phyloP scores from a whole-genome alignment of 768 basidiomycete species.

The Pleurotus tuber-regium region DNA sequence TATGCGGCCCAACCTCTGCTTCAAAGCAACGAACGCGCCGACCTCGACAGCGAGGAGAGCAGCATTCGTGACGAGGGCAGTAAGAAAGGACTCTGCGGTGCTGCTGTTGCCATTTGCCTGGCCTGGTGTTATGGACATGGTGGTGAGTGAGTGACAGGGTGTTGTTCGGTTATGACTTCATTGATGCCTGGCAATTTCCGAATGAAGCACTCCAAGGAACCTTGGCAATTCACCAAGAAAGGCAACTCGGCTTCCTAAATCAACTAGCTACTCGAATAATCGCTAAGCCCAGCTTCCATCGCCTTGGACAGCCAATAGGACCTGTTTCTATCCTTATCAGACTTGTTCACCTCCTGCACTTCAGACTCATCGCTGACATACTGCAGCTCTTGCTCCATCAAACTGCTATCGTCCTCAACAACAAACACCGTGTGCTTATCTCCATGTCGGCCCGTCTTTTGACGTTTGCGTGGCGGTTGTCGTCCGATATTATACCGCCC shows the following conservation, averaged over 20 bases:
- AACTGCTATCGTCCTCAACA: constrained; percentile 42
- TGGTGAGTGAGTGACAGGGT: not conserved
- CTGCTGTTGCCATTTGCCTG: constrained; percentile 28
- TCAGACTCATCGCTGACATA: constrained; percentile 13
- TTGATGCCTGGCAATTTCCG: no score
- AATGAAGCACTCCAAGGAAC: no score
- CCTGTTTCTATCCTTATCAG: constrained; percentile 36
- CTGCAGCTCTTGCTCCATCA: constrained; percentile 23
- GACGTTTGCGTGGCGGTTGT: constrained; percentile 43
- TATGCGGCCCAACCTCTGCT: constrained; percentile 53
- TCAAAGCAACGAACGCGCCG: constrained; percentile 54
- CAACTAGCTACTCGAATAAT: constrained; percentile 17
- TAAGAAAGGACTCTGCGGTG: constrained; percentile 52
- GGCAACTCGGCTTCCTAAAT: no score
- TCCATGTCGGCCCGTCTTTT: constrained; percentile 36
- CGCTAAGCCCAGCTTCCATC: constrained; percentile 29
- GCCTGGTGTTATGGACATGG: constrained; percentile 19
- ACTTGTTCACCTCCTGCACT: constrained; percentile 11
- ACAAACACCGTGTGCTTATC: constrained; percentile 48
- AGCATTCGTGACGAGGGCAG: constrained; percentile 57
- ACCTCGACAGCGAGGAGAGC: constrained; percentile 46
- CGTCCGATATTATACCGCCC: constrained; percentile 58
- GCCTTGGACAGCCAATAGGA: constrained; percentile 62
- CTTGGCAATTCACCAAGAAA: no score
- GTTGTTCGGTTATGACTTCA: no score